phyloP scores from a whole-genome alignment of 2,329 filamentous ascomycete genomes.

The Scedosporium minutisporum region DNA sequence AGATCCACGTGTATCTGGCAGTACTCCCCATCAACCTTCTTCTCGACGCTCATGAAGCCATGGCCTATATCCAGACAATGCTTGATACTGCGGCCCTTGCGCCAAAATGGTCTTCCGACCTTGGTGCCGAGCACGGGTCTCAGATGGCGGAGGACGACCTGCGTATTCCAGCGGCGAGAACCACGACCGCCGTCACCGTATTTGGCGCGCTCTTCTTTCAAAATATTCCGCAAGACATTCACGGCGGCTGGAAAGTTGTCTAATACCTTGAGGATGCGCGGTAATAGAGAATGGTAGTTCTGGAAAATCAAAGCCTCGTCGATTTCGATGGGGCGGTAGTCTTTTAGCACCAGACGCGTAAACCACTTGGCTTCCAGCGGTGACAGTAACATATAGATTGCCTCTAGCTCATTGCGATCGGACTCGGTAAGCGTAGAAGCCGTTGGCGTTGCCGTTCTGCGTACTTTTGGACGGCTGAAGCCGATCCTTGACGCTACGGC shows the following conservation, averaged over 20 bases:
- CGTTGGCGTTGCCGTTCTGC: conserved; percentile 20
- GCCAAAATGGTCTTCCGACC: conserved; percentile 53
- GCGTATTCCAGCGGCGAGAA: conserved; percentile 9
- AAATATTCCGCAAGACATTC: conserved; percentile 34
- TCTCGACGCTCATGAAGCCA: conserved; percentile 60
- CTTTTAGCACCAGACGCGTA: conserved; percentile 68
- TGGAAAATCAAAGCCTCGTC: conserved; percentile 46
- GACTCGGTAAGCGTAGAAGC: conserved; percentile 10
- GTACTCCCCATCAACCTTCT: conserved; percentile 83
- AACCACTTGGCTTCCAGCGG: conserved; percentile 80
- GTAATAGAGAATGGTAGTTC: conserved; percentile 59
- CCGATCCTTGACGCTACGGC: conserved; percentile 56
- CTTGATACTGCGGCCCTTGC: conserved; percentile 61
- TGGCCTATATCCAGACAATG: conserved; percentile 60
- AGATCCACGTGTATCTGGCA: conserved; percentile 79
- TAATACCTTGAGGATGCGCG: conserved; percentile 59
- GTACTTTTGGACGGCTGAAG: conserved; percentile 60
- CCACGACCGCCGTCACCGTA: conserved; percentile 1
- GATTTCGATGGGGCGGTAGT: conserved; percentile 57
- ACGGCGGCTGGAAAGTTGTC: conserved; percentile 56
- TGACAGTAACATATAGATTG: conserved; percentile 49
- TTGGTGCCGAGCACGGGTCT: conserved; percentile 51
- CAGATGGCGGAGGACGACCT: conserved; percentile 24
- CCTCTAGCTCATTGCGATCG: conserved; percentile 37
- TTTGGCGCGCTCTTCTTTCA: conserved; percentile 12